Base-by-base conservation (phyloP, 495 filamentous ascomycete genomes). In the Ascobolus immersus region DNA sequence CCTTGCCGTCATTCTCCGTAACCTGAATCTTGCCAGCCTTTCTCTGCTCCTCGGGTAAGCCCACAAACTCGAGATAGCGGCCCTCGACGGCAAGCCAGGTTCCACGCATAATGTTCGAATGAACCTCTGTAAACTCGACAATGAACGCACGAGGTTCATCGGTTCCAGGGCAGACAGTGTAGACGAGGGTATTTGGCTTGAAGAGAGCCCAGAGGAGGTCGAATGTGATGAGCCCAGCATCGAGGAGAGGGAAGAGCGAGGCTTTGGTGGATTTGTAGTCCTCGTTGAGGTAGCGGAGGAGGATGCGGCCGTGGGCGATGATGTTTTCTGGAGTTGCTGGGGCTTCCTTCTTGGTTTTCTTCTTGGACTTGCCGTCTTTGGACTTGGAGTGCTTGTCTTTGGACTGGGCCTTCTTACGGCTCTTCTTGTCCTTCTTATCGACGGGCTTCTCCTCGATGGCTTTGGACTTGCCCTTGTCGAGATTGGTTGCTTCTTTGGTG, bases 131-230 rank as follows among this genome's bases (percentile, higher is more conserved):
- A 35, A 76, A 72, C 36, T 86, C 78, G 18, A 91, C 69, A 47
- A 77, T 84, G 62, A 90, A 82, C n/a, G 77, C 75, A 21, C 78
- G 70, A 1, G 81, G 80, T 45, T 91, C 76, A 32, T 89, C 78
- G 22, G 32, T 28, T 17, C 5, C 28, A 30, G n/a, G 17, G 28
- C 13, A 7, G 28, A 5, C 5, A 12, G 60, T 51, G 41, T 56
- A 59, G 5, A 58, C 40, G 21, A 49, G 33, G 1, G 42, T 45
- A 33, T 55, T 55, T 33, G 52, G 51, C 21, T 55, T 52, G 36
- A 61, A 60, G 14, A 61, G 41, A n/a, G 53, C 50, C 57, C 52
- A 60, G 17, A 61, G 52, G 20, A 61, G 50, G 19, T 59, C 54
- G 36, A 55, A 61, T 8, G 54, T 58, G 30, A 60, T n/a, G n/a